These are phyloP conservation scores for Conticribra guillardii DNA, from an alignment of 108 stramenopile species.

Conservation along the genomic window DNA sequence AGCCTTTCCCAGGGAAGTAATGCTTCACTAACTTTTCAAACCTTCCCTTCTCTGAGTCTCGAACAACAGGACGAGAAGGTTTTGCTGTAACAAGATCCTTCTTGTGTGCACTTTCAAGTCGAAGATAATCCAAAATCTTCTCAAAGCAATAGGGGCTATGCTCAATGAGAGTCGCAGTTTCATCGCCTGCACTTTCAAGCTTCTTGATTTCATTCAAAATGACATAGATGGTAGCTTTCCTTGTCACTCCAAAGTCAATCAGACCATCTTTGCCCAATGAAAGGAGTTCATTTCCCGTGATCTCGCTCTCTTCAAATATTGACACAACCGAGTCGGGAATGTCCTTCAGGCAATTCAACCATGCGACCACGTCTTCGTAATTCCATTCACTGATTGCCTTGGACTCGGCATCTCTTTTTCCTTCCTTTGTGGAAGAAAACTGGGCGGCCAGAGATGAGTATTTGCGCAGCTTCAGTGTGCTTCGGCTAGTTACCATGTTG, in stretches of 20 bases:
- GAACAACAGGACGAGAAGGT: not conserved
- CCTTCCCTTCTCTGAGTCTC: not conserved
- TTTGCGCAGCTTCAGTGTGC: conserved; percentile 20
- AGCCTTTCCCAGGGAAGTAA: not conserved
- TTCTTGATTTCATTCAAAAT: conserved; percentile 29
- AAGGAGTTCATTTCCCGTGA: conserved; percentile 23
- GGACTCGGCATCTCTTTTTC: not conserved
- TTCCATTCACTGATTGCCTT: conserved; percentile 20
- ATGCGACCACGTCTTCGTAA: conserved; percentile 15
- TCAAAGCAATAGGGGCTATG: conserved; percentile 11
- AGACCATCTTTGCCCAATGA: conserved; percentile 13
- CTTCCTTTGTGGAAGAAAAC: no score
- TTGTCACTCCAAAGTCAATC: conserved; percentile 21
- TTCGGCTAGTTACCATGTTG: conserved; percentile 29
- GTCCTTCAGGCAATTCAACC: conserved; percentile 15
- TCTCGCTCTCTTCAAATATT: conserved; percentile 8
- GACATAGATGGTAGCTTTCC: conserved; percentile 15
- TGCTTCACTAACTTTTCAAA: conserved; percentile 9
- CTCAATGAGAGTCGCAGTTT: not conserved
- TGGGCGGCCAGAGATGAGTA: conserved; percentile 44
- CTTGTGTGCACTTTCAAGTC: not conserved
- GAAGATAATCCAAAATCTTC: conserved; percentile 12
- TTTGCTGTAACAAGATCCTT: not conserved
- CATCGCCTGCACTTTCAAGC: not conserved
- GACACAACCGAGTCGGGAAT: conserved; percentile 4